phyloP scores from a whole-genome alignment of 2,329 filamentous ascomycete genomes.

The Phaeosphaeriaceae sp. region DNA sequence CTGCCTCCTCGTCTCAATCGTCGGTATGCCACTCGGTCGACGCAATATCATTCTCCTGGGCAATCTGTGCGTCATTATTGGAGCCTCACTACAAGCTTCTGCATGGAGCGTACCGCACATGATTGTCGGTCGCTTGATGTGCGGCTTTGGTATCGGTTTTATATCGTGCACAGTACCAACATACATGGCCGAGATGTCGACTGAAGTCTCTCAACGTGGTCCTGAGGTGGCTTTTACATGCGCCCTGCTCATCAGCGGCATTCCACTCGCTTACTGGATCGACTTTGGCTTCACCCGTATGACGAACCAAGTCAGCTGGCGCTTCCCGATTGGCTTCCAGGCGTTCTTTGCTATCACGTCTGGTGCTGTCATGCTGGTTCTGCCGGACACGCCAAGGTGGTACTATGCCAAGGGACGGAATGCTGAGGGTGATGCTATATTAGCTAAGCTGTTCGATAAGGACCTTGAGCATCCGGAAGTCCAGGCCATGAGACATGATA shows the following conservation, averaged over 20 bases:
- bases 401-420: constrained; percentile 51
- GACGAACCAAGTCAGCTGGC: constrained; percentile 51
- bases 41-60: constrained; percentile 56
- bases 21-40: constrained; percentile 56
- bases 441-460: constrained; percentile 47
- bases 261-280: constrained; percentile 57
- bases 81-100: constrained; percentile 54
- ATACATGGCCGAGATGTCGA: constrained; percentile 20
- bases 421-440: constrained; percentile 54
- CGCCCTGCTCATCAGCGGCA: constrained; percentile 56
- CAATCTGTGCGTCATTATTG: constrained; percentile 53
- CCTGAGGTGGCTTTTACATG: constrained; percentile 54
- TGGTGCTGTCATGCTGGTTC: constrained; percentile 51
- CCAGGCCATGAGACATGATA: constrained; percentile 26
- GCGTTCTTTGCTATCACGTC: constrained; percentile 56
- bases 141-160: constrained; percentile 55
- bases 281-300: constrained; percentile 57
- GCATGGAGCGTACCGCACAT: constrained; percentile 54
- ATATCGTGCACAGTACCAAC: constrained; percentile 54
- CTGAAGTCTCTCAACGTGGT: constrained; percentile 34
- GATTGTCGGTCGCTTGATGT: constrained; percentile 56
- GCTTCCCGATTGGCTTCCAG: constrained; percentile 57
- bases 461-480: constrained; percentile 28
- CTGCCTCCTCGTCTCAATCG: constrained; percentile 54
- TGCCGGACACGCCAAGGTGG: constrained; percentile 55